A percentile compares a stretch with the other conserved stretches of the same genome.
Evolutionary conservation across 2,329 filamentous ascomycete species (phyloP).

Genomic region (Zasmidium citrigriseum): DNA sequence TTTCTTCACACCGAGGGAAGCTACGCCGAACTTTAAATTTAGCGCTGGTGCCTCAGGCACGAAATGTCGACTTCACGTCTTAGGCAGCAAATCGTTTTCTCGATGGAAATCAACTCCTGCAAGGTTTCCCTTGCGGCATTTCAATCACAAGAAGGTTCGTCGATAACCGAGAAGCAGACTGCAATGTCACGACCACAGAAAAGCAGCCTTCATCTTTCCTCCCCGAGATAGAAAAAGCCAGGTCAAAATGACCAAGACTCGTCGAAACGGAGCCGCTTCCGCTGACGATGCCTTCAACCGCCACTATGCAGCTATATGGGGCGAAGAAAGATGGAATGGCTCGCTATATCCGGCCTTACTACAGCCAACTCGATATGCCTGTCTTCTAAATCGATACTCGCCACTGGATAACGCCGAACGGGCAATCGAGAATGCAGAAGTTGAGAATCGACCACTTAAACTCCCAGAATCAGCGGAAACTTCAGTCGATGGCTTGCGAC

Average conservation of each 20-base stretch:
- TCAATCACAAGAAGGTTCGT: too few species aligned
- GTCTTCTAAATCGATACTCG: conserved; percentile 32
- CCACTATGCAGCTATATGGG: conserved; percentile 33
- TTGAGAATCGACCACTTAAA: conserved; percentile 9
- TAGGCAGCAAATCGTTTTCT: too few species aligned
- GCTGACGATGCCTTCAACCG: conserved; percentile 32
- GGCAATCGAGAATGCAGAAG: conserved; percentile 14
- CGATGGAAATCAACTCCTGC: too few species aligned
- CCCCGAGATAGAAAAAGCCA: not conserved
- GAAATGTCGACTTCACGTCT: too few species aligned
- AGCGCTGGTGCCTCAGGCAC: too few species aligned
- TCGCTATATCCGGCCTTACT: conserved; percentile 30
- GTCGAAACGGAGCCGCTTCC: conserved; percentile 22
- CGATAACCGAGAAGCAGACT: too few species aligned
- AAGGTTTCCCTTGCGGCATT: too few species aligned
- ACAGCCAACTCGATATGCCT: conserved; percentile 27
- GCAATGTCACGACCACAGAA: not conserved
- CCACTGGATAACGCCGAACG: conserved; percentile 14
- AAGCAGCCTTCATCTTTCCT: not conserved
- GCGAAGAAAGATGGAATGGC: conserved; percentile 30
- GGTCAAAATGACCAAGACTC: conserved; percentile 27
- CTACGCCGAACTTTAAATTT: too few species aligned
- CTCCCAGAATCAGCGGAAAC: not conserved
- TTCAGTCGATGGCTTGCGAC: not conserved
- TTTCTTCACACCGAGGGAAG: too few species aligned